These are phyloP conservation scores for Thoreauomyces humboldtii DNA, from an alignment of 192 early-diverging fungal genomes.

Conservation along the genomic window DNA sequence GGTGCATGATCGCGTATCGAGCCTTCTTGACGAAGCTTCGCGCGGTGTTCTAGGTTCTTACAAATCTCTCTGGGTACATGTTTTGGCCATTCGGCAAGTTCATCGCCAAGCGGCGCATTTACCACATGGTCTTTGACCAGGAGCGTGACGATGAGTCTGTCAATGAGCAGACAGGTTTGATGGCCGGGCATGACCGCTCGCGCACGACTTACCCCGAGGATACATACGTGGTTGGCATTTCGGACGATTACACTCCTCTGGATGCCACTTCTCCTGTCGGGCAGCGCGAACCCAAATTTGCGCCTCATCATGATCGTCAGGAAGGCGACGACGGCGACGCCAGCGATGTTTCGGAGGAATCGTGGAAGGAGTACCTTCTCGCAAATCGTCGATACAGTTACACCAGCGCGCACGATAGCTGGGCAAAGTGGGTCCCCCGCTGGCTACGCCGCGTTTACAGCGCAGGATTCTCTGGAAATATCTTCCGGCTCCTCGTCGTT, in stretches of 20 bases:
- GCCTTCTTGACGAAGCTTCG: no score
- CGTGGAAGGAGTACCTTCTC: conserved; percentile 17
- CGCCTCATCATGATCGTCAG: conserved; percentile 5
- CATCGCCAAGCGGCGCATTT: conserved; percentile 64
- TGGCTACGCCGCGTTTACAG: conserved; percentile 23
- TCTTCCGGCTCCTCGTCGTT: conserved; percentile 29
- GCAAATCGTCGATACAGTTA: conserved; percentile 19
- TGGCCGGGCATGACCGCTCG: conserved; percentile 11
- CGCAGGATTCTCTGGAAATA: conserved; percentile 36
- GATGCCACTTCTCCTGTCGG: conserved; percentile 2
- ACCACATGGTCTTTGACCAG: conserved; percentile 32
- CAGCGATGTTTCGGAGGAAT: conserved; percentile 22
- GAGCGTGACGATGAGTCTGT: conserved; percentile 13
- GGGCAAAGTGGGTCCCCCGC: conserved; percentile 20
- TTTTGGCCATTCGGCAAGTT: conserved; percentile 97
- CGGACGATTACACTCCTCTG: conserved; percentile 42
- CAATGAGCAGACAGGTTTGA: conserved; percentile 26
- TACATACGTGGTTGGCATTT: conserved; percentile 32
- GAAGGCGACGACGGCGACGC: background rate
- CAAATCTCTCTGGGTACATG: conserved; percentile 81
- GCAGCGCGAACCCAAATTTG: conserved; percentile 11
- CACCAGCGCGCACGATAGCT: background rate
- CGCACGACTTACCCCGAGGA: conserved; percentile 4
- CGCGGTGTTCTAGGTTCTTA: conserved; percentile 56
- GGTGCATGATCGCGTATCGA: no score